Conservation (phyloP, 164 flowering plant species). For the Piper betle region DNA sequence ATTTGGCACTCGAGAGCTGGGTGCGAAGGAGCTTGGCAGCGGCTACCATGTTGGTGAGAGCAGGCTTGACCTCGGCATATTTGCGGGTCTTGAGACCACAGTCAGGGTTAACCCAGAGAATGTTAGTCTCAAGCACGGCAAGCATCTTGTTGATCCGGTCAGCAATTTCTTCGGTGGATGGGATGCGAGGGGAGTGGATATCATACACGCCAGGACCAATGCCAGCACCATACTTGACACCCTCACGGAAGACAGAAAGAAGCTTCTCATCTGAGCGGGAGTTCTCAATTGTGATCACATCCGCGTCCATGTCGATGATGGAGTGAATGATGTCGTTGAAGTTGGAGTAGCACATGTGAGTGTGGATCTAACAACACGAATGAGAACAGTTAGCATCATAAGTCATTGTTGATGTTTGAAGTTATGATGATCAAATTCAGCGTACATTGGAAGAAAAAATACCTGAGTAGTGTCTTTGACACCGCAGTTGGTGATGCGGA, state of each 20-base stretch:
- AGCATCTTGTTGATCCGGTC: constrained; percentile 92
- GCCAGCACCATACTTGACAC: constrained; percentile 89
- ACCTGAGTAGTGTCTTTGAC: constrained; percentile 55
- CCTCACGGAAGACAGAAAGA: constrained; percentile 91
- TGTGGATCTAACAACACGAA: constrained; percentile 45
- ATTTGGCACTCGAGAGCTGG: constrained; percentile 68
- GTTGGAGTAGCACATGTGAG: constrained; percentile 85
- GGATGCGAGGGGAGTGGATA: constrained; percentile 93
- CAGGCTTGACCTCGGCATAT: constrained; percentile 80
- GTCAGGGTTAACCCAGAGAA: constrained; percentile 95
- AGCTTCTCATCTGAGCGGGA: constrained; percentile 95
- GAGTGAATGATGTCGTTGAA: constrained; percentile 69
- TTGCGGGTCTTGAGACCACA: constrained; percentile 96
- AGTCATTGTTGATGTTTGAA: too few species aligned
- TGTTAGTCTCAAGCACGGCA: constrained; percentile 82
- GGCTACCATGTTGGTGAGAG: constrained; percentile 69
- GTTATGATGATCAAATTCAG: not conserved
- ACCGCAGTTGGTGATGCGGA: constrained; percentile 49
- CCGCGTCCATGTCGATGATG: constrained; percentile 82
- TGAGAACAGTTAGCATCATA: not conserved
- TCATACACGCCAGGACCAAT: constrained; percentile 97
- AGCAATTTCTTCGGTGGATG: constrained; percentile 77
- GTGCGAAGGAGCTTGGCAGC: constrained; percentile 79
- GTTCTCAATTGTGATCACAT: constrained; percentile 95
- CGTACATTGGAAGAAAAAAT: not conserved